phyloP scores from a whole-genome alignment of 495 filamentous ascomycete species.

The Penicillium chermesinum region DNA sequence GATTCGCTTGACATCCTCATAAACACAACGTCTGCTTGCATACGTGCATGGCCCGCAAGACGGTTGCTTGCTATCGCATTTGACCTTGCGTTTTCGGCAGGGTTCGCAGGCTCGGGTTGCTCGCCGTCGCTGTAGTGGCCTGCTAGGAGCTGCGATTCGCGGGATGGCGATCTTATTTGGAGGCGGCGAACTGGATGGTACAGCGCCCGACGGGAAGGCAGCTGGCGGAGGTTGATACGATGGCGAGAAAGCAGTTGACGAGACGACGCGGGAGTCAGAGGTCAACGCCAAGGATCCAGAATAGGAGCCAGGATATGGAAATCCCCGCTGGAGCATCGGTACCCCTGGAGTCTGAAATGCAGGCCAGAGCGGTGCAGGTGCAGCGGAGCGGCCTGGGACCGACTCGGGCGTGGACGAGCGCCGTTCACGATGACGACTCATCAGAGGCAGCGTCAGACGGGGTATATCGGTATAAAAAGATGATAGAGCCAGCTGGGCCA shows the following conservation, averaged over 20 bases:
- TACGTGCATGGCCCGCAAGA: constrained; percentile 50
- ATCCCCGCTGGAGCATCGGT: too few species aligned
- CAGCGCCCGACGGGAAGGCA: background rate
- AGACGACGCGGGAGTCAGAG: too few species aligned
- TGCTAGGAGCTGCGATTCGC: constrained; percentile 9
- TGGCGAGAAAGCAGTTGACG: background rate
- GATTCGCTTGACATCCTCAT: constrained; percentile 55
- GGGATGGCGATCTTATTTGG: constrained; percentile 35
- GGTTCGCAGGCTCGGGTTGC: constrained; percentile 61
- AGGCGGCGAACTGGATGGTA: background rate
- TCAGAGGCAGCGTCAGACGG: too few species aligned
- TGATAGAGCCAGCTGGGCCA: too few species aligned
- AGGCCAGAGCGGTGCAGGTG: too few species aligned
- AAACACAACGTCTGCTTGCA: constrained; percentile 43
- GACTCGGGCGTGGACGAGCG: too few species aligned
- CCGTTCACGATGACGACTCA: too few species aligned
- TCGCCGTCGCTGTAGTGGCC: constrained; percentile 23
- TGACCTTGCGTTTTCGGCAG: constrained; percentile 63
- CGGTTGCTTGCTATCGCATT: constrained; percentile 53
- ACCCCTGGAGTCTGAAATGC: too few species aligned
- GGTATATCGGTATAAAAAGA: too few species aligned
- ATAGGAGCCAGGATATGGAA: background rate
- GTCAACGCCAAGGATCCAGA: too few species aligned
- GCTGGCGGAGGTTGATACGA: background rate
- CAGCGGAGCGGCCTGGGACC: too few species aligned